A percentile compares a stretch with the other conserved stretches of the same genome.
These are phyloP conservation scores for Fomitopsis schrenkii DNA, from an alignment of 1,284 basidiomycete genomes.

Conservation along the genomic window DNA sequence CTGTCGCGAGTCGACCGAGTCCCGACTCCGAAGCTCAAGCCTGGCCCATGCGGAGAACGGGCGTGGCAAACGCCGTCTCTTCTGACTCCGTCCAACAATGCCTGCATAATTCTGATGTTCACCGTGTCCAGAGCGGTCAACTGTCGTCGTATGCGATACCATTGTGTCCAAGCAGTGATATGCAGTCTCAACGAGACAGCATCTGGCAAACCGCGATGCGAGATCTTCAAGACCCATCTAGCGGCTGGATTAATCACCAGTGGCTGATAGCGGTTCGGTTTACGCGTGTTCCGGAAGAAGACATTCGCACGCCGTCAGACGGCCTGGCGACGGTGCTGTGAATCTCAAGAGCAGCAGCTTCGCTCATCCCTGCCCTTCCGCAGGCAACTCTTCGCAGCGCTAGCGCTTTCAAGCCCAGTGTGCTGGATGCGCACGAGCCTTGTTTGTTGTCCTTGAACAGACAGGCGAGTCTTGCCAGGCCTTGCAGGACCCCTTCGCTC, in stretches of 20 bases:
- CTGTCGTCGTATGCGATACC: neutral
- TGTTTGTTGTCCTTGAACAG: slow-evolving; percentile 17
- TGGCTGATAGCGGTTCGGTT: neutral
- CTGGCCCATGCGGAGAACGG: neutral
- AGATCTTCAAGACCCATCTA: neutral
- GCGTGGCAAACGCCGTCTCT: neutral
- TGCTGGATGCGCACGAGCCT: slow-evolving; percentile 17
- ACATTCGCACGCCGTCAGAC: neutral
- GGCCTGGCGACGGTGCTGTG: neutral
- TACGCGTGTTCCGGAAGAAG: neutral
- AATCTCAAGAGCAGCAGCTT: neutral
- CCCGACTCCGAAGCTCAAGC: neutral
- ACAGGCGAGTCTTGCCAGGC: slow-evolving; percentile 20
- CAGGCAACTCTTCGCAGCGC: slow-evolving; percentile 1
- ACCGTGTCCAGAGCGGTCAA: too few relatives aligned
- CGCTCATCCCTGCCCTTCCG: neutral
- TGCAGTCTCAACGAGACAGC: neutral
- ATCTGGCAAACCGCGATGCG: neutral
- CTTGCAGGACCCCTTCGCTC: slow-evolving; percentile 15
- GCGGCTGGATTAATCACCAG: neutral
- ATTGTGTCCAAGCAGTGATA: neutral
- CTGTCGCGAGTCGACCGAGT: neutral
- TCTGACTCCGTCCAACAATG: too few relatives aligned
- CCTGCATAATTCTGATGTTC: too few relatives aligned
- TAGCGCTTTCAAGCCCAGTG: slow-evolving; percentile 2